Evolutionary conservation across 1,284 basidiomycete genomes (phyloP), one percentile per base, ranked within the genome.

Genomic region (Apiotrichum gracile): DNA sequence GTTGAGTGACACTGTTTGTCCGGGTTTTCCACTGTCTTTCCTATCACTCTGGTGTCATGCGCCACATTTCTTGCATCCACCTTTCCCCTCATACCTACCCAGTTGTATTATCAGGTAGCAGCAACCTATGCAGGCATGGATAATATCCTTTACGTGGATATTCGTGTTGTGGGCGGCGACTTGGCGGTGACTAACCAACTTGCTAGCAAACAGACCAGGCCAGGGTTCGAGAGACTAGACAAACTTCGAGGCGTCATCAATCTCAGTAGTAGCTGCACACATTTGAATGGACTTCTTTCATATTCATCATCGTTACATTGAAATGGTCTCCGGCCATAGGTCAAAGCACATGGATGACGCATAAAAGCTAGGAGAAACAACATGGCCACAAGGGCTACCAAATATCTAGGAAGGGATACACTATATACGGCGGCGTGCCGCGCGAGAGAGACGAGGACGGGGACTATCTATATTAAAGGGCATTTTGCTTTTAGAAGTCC

Each of bases 401-500:
- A 35, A 46, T 29, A 47, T 47, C 47, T 47, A 47, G 37, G 10
- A 47, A 35, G 31, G 26, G 49, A 51, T 51, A 51, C 49, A 51
- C 38, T 49, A 39, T 38, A 26, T n/a, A 25, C 13, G 22, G 24
- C 6, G 13, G 22, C 4, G 7, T 25, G 21, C 7, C n/a, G 7
- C n/a, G 9, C 12, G 26, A 22, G 33, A 16, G 33, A 10, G 38
- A 39, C 16, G 16, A 19, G 16, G 9, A n/a, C 13, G 37, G 37
- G 2, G 17, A n/a, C 16, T 21, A 3, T 9, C 13, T 17, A 42
- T 5, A n/a, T 9, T n/a, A n/a, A n/a, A n/a, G n/a, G n/a, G n/a
- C n/a, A n/a, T n/a, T n/a, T n/a, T 10, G 16, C 9, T 44, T 54
- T 61, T 75, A 78, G 64, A 78, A 78, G 68, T 78, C 77, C 53